Evolutionary conservation across 2,329 filamentous ascomycete genomes (phyloP), one percentile per base, ranked within the genome.

Genomic region (Blumeria hordei): DNA sequence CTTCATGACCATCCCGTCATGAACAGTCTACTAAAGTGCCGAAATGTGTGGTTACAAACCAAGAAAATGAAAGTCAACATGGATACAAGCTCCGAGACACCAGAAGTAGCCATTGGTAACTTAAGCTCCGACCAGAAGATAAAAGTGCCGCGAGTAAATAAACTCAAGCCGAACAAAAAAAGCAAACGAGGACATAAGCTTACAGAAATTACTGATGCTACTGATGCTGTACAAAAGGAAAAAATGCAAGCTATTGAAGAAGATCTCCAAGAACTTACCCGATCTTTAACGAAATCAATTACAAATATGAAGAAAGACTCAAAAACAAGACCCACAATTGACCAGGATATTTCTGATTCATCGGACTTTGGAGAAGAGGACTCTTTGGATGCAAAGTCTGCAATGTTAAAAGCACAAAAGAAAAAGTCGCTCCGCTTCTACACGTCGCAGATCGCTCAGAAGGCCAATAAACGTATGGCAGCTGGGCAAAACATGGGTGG

Each of bases 401-500:
- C 86, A 0, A 85, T 84, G 44, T 86, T 94, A 63, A 98, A 98
- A 69, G 85, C 82, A 0, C 77, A 79, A 57, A 85, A 85, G 68
- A 94, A 92, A 74, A 94, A 93, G 73, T 87, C 80, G 59, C 76
- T 98, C 56, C 84, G 88, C 59, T 98, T 98, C 74, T 98, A 98
- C 75, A 96, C 93, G 2, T 94, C 88, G 3, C 92, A 98, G 67
- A 92, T 98, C 60, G 83, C 85, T 33, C 90, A 96, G 67, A 96
- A 95, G 69, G 80, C 86, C 56, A 94, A 87, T 70, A 88, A 86
- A 66, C 85, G 85, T 55, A 78, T 80, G 6, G 78, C 74, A 35
- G 83, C 82, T 41, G 82, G 83, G 44, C 77, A 80, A 58, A 80
- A 85, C 56, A 78, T 81, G 1, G 85, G 85, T 60, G 86, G 86